A percentile compares a stretch with the other conserved stretches of the same genome.
Conservation (phyloP, 2,329 filamentous ascomycete species). For the Aspergillus aculeatus region DNA sequence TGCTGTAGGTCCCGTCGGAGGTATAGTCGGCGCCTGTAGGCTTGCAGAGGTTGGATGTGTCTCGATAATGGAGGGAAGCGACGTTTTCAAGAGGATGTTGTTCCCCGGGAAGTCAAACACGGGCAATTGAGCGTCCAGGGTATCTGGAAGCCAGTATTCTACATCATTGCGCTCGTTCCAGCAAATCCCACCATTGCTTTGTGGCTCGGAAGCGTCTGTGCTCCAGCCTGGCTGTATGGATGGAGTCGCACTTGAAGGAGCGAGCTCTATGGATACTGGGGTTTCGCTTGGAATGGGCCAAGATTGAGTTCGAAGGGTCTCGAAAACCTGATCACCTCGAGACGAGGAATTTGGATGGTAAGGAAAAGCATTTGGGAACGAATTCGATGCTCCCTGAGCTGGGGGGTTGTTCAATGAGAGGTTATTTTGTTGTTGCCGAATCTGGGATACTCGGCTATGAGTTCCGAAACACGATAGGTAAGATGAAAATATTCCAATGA, state of each 20-base stretch:
- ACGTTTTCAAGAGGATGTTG: slow-evolving; percentile 36
- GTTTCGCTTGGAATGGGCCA: slow-evolving; percentile 21
- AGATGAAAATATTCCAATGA: neutral
- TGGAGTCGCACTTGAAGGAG: slow-evolving; percentile 18
- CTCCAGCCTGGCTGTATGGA: slow-evolving; percentile 25
- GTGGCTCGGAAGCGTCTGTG: slow-evolving; percentile 21
- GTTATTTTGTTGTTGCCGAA: slow-evolving; percentile 36
- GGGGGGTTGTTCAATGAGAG: slow-evolving; percentile 16
- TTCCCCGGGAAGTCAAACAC: slow-evolving; percentile 35
- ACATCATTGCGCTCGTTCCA: slow-evolving; percentile 32
- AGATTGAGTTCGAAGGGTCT: slow-evolving; percentile 17
- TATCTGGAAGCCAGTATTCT: slow-evolving; percentile 38
- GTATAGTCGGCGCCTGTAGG: slow-evolving; percentile 22
- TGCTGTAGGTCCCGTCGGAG: slow-evolving; percentile 20
- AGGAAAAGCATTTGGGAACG: slow-evolving; percentile 21
- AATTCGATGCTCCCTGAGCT: slow-evolving; percentile 13
- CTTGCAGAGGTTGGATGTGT: slow-evolving; percentile 19
- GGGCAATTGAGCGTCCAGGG: slow-evolving; percentile 34
- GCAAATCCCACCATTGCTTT: slow-evolving; percentile 19
- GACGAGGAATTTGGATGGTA: slow-evolving; percentile 24
- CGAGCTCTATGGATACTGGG: slow-evolving; percentile 24
- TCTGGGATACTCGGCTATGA: slow-evolving; percentile 38
- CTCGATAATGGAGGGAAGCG: slow-evolving; percentile 36
- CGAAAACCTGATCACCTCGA: slow-evolving; percentile 18
- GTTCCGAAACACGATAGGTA: neutral